These are phyloP conservation scores for Bipolaris gigantea DNA, from an alignment of 2,329 filamentous ascomycete species.

Conservation along the genomic window DNA sequence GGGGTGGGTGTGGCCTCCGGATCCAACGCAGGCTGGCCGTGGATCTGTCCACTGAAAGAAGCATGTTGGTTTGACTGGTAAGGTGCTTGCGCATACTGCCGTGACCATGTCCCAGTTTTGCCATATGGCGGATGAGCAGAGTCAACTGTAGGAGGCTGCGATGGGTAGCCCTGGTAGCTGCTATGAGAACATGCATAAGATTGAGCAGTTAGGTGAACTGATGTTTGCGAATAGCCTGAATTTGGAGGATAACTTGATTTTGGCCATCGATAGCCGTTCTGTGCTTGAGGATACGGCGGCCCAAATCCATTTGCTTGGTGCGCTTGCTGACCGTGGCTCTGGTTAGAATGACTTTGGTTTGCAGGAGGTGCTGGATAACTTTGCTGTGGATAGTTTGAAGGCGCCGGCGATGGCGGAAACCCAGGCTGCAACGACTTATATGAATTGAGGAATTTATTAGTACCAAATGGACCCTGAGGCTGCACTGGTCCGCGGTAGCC, in stretches of 20 bases:
- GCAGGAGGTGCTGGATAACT: constrained; percentile 25
- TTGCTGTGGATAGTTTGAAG: constrained; percentile 27
- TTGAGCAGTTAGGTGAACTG: constrained; percentile 25
- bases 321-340: constrained; percentile 29
- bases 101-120: constrained; percentile 30
- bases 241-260: constrained; percentile 28
- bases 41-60: constrained; percentile 16
- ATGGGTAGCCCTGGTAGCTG: constrained; percentile 24
- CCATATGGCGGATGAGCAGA: constrained; percentile 28
- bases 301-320: constrained; percentile 19
- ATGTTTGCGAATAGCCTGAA: constrained; percentile 27
- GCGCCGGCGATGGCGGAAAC: constrained; percentile 28
- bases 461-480: constrained; percentile 33
- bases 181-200: constrained; percentile 24
- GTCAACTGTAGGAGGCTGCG: constrained; percentile 24
- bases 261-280: constrained; percentile 30
- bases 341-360: constrained; percentile 27
- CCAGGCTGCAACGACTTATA: constrained; percentile 33
- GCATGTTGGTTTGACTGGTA: constrained; percentile 25
- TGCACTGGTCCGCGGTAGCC: constrained; percentile 47
- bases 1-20: constrained; percentile 36
- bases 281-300: constrained; percentile 26
- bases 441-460: constrained; percentile 29
- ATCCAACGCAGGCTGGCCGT: constrained; percentile 15
- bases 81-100: constrained; percentile 16